Evolutionary conservation across 140 eudicot genomes (phyloP).

Genomic region (Ambrosia hybrid): DNA sequence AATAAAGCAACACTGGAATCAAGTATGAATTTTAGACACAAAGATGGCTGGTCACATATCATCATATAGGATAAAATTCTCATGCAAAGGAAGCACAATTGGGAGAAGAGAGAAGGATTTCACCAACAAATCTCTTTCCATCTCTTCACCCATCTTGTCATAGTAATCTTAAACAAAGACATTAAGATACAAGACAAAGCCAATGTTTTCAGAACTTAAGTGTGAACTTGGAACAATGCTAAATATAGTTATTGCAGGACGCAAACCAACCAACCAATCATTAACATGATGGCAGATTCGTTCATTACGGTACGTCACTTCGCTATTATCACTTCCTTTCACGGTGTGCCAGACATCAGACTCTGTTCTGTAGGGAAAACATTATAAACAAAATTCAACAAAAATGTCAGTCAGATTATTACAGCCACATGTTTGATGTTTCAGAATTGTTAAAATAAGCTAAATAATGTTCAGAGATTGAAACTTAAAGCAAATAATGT

Average conservation of each 20-base stretch:
- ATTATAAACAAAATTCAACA: background rate
- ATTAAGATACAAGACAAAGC: background rate
- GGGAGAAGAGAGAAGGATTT: slow-evolving; percentile 43
- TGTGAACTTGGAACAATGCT: slow-evolving; percentile 8
- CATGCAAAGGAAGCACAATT: slow-evolving; percentile 21
- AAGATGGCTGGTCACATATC: too few relatives aligned
- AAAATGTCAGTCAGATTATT: slow-evolving; percentile 14
- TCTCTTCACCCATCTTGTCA: slow-evolving; percentile 24
- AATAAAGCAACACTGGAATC: too few relatives aligned
- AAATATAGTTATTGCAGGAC: slow-evolving; percentile 43
- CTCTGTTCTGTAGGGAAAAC: background rate
- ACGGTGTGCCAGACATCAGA: background rate
- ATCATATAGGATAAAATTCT: slow-evolving; percentile 12
- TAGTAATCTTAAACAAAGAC: slow-evolving; percentile 18
- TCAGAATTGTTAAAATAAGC: background rate
- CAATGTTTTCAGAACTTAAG: slow-evolving; percentile 9
- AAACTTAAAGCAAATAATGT: too few relatives aligned
- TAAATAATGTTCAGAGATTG: too few relatives aligned
- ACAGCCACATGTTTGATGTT: slow-evolving; percentile 6
- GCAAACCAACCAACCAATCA: slow-evolving; percentile 42
- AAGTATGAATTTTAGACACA: too few relatives aligned
- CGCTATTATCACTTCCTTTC: slow-evolving; percentile 31
- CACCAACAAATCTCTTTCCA: slow-evolving; percentile 37
- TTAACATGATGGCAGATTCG: slow-evolving; percentile 26
- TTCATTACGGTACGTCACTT: slow-evolving; percentile 42